Conservation (phyloP, 768 basidiomycete species). For the Amylocystis lapponica region DNA sequence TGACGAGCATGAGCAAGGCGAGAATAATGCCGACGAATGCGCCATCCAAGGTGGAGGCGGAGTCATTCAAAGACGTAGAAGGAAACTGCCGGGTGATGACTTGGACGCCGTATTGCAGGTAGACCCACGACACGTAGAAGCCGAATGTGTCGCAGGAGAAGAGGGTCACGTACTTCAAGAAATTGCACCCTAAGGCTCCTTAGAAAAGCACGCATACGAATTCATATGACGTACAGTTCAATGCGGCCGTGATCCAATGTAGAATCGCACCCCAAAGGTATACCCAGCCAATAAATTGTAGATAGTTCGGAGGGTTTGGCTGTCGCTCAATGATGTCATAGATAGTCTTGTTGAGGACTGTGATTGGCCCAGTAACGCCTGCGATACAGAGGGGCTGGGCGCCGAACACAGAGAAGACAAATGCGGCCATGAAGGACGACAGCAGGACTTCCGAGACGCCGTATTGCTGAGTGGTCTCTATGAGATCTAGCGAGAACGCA, state of each 20-base stretch:
- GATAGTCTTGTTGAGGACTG: slow-evolving; percentile 89
- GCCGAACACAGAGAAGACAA: slow-evolving; percentile 80
- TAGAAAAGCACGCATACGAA: neutral
- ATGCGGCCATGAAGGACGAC: slow-evolving; percentile 84
- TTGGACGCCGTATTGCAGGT: slow-evolving; percentile 86
- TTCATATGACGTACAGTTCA: slow-evolving; percentile 76
- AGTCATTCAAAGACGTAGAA: slow-evolving; percentile 1
- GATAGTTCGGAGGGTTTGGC: slow-evolving; percentile 61
- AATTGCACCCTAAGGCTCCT: slow-evolving; percentile 58
- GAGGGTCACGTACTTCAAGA: slow-evolving; percentile 80
- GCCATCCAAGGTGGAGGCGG: slow-evolving; percentile 35
- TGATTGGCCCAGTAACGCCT: slow-evolving; percentile 90
- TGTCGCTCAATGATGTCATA: slow-evolving; percentile 63
- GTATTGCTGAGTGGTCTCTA: slow-evolving; percentile 86
- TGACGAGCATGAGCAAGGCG: slow-evolving; percentile 70
- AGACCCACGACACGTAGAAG: slow-evolving; percentile 89
- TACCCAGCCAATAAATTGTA: slow-evolving; percentile 89
- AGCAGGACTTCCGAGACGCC: slow-evolving; percentile 84
- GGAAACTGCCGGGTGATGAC: slow-evolving; percentile 70
- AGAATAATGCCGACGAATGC: slow-evolving; percentile 64
- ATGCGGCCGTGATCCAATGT: slow-evolving; percentile 74
- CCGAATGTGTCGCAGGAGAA: slow-evolving; percentile 93
- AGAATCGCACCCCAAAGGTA: slow-evolving; percentile 87
- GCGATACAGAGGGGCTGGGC: slow-evolving; percentile 91
- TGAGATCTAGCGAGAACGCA: slow-evolving; percentile 88